A percentile compares a stretch with the other conserved stretches of the same genome.
phyloP scores from a whole-genome alignment of 2,329 filamentous ascomycete species.

The Cladobotryum protrusum region DNA sequence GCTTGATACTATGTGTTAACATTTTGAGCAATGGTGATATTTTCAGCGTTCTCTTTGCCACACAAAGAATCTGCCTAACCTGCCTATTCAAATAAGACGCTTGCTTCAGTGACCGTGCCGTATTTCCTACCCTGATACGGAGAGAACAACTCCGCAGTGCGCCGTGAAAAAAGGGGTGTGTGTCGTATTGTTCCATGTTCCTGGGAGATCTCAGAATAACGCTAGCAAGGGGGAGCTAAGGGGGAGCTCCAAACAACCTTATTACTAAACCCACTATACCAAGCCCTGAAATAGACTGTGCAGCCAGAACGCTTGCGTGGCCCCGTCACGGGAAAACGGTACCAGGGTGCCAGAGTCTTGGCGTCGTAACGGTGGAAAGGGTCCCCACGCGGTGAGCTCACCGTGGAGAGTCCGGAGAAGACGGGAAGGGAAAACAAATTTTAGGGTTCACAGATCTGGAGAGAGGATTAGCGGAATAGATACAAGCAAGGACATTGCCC shows the following conservation, averaged over 20 bases:
- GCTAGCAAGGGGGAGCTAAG: conserved; percentile 11
- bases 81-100: too few species aligned
- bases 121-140: too few species aligned
- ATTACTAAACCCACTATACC: background rate
- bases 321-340: conserved; percentile 12
- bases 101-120: too few species aligned
- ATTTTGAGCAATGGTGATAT: too few species aligned
- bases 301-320: conserved; percentile 1
- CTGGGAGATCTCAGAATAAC: conserved; percentile 7
- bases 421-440: background rate
- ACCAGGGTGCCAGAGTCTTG: background rate
- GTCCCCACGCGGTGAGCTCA: conserved; percentile 1
- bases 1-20: too few species aligned
- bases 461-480: too few species aligned
- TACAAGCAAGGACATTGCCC: too few species aligned
- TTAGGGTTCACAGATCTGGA: background rate
- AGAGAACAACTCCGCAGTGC: too few species aligned
- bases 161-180: background rate
- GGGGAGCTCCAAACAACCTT: conserved; percentile 7
- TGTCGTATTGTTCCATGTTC: conserved; percentile 4
- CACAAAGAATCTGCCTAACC: too few species aligned
- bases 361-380: conserved; percentile 1
- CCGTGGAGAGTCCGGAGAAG: background rate
- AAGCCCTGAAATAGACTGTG: background rate
- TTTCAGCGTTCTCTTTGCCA: too few species aligned